A percentile compares a stretch with the other conserved stretches of the same genome.
Evolutionary conservation across 129 eudicot species (phyloP).

Genomic region (Smallanthus sonchifolius): DNA sequence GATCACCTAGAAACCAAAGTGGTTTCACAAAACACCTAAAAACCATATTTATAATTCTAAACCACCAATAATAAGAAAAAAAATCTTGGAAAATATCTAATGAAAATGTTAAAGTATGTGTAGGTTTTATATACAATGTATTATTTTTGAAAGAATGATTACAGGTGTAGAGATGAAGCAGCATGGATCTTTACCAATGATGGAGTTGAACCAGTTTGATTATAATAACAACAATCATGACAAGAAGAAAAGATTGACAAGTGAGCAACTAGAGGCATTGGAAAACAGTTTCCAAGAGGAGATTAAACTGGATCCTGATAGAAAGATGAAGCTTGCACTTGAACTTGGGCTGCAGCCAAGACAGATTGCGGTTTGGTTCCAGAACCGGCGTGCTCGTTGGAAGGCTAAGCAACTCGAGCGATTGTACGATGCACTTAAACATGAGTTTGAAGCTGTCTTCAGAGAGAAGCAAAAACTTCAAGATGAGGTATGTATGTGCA

Average conservation of each 20-base stretch:
- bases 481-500: constrained; percentile 53
- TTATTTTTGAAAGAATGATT: neutral
- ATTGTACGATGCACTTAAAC: constrained; percentile 64
- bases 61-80: no score
- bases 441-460: constrained; percentile 58
- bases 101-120: no score
- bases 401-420: constrained; percentile 88
- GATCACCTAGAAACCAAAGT: no score
- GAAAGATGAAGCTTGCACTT: constrained; percentile 78
- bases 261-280: constrained; percentile 68
- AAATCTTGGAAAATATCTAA: no score
- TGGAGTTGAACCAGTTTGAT: constrained; percentile 33
- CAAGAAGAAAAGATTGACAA: constrained; percentile 65
- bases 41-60: no score
- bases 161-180: constrained; percentile 39
- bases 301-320: constrained; percentile 73
- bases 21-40: no score
- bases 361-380: constrained; percentile 91
- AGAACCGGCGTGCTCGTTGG: constrained; percentile 84
- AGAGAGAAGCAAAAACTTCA: constrained; percentile 71
- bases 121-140: neutral
- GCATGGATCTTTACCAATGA: constrained; percentile 32
- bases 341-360: constrained; percentile 83
- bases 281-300: constrained; percentile 79
- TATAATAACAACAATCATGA: constrained; percentile 27